A percentile compares a stretch with the other conserved stretches of the same genome.
Conservation (phyloP, 2,329 filamentous ascomycete species). For the Colletotrichum sp. region DNA sequence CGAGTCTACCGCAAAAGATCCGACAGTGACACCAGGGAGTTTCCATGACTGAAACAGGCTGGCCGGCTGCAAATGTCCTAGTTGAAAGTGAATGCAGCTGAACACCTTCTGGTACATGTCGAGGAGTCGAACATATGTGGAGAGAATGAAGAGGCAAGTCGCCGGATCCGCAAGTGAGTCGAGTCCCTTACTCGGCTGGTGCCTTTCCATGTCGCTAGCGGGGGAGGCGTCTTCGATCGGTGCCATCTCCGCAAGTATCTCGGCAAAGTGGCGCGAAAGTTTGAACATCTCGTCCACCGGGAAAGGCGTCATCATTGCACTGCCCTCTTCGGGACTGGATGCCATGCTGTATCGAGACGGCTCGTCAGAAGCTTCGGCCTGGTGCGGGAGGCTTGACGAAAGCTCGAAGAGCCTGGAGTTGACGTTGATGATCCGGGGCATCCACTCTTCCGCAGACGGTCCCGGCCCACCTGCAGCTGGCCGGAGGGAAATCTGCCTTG, state of each 20-base stretch:
- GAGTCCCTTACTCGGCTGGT: conserved; percentile 1
- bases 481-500: conserved; percentile 36
- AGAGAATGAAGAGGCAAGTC: conserved; percentile 42
- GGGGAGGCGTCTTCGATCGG: conserved; percentile 10
- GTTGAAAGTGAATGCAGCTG: conserved; percentile 36
- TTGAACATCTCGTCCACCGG: conserved; percentile 47
- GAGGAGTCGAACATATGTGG: conserved; percentile 42
- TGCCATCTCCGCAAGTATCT: conserved; percentile 33
- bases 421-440: conserved; percentile 43
- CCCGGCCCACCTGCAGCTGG: conserved; percentile 20
- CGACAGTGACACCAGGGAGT: conserved; percentile 44
- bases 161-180: conserved; percentile 33
- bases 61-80: conserved; percentile 30
- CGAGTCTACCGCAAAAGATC: conserved; percentile 43
- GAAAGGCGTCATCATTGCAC: conserved; percentile 32
- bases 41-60: conserved; percentile 40
- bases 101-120: conserved; percentile 47
- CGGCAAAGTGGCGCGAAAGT: conserved; percentile 40
- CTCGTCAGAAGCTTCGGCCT: conserved; percentile 23
- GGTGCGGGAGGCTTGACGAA: conserved; percentile 34
- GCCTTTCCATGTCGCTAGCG: conserved; percentile 2
- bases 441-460: conserved; percentile 35
- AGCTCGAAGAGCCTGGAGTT: conserved; percentile 42
- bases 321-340: conserved; percentile 25
- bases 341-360: not conserved